Evolutionary conservation across 2,329 filamentous ascomycete species (phyloP), one percentile per base, ranked within the genome.

Genomic region (Beauveria brongniartii): DNA sequence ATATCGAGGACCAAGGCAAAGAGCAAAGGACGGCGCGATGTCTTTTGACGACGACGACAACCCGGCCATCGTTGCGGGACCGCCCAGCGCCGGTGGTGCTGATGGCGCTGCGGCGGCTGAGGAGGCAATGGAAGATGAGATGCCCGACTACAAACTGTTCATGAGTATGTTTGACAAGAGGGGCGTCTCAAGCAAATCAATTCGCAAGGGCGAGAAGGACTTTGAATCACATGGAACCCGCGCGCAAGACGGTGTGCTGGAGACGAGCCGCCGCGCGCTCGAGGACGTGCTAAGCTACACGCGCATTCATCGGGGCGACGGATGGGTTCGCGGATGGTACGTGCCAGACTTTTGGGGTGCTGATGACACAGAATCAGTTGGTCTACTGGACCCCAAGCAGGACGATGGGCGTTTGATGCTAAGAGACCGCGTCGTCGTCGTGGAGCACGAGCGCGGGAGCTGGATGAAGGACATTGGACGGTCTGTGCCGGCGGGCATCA

Each of bases 171-270:
- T 81, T 64, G 72, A 76, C 63, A 82, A 82, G 69, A 75, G 77
- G 58, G 75, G 77, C 52, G 73, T 80, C 48, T 81, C 80, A 9
- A 73, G 79, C 55, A 84, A 85, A 67, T 82, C 92, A 12, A 91
- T 96, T 41, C 92, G 93, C 66, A 91, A 92, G 65, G 94, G 94
- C 63, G 92, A 96, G 72, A 99, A 99, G 74, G 94, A 99, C 76
- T 99, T 97, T 72, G 94, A 97, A 75, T 87, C 90, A 30, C 92
- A 97, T 74, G 90, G 90, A 53, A 97, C 94, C 2, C 83, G 84
- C 37, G 85, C 90, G 37, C 94, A 99, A 74, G 85, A 88, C 65
- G 81, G 83, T 61, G 84, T 88, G 9, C 85, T 99, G 56, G 88
- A 91, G 69, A 84, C 89, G 52, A 96, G 91, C 64, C 86, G 93